Evolutionary conservation across 768 basidiomycete genomes (phyloP).

Genomic region (Scleroderma bovista): DNA sequence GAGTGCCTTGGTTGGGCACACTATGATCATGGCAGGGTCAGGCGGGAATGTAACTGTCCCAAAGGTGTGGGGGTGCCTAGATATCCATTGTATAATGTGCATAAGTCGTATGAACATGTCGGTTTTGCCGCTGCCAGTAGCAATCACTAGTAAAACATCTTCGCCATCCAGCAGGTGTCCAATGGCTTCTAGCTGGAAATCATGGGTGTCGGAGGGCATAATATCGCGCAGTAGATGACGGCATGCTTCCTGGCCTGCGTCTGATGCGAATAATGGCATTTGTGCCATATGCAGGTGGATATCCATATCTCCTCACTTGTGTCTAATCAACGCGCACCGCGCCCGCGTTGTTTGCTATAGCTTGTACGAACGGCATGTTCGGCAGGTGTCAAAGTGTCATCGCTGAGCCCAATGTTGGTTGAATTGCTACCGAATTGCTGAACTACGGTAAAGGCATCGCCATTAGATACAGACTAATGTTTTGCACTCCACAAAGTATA

Average conservation of each 20-base stretch:
- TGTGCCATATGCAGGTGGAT: too few relatives aligned
- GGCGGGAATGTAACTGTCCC: background rate
- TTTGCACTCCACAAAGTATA: constrained; percentile 41
- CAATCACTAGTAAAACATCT: constrained; percentile 3
- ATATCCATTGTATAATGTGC: background rate
- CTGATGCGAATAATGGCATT: too few relatives aligned
- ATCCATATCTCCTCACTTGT: too few relatives aligned
- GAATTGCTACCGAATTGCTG: too few relatives aligned
- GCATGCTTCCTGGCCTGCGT: background rate
- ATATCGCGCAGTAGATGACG: background rate
- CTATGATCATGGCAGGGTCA: constrained; percentile 14
- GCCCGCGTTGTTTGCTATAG: too few relatives aligned
- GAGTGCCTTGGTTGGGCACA: constrained; percentile 20
- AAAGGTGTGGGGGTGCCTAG: background rate
- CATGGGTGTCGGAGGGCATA: constrained; percentile 3
- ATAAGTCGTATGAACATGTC: background rate
- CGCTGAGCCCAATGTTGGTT: too few relatives aligned
- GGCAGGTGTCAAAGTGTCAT: too few relatives aligned
- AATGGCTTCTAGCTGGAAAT: constrained; percentile 3
- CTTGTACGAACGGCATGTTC: too few relatives aligned
- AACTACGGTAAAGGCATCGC: too few relatives aligned
- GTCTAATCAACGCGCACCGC: too few relatives aligned
- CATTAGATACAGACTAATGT: too few relatives aligned
- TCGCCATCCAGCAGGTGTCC: background rate
- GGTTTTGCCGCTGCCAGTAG: constrained; percentile 1